A percentile compares a stretch with the other conserved stretches of the same genome.
phyloP scores from a whole-genome alignment of 2,329 filamentous ascomycete genomes.

The Colletotrichum ledebouriae region DNA sequence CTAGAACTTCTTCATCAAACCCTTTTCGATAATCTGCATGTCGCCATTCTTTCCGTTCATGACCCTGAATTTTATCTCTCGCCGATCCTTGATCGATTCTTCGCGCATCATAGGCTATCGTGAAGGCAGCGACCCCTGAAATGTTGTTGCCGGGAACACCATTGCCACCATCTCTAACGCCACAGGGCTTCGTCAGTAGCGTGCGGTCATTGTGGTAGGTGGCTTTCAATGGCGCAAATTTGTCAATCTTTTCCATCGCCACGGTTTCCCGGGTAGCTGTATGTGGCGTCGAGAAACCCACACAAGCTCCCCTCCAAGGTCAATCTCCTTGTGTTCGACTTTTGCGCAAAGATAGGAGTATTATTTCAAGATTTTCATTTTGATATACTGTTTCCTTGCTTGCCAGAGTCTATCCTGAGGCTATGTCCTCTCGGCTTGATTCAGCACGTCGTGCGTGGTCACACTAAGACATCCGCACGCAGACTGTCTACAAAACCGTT shows the following conservation, averaged over 20 bases:
- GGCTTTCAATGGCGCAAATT: slow-evolving; percentile 13
- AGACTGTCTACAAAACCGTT: no score
- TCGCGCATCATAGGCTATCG: neutral
- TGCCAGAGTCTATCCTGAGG: no score
- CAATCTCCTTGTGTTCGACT: neutral
- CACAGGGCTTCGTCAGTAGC: neutral
- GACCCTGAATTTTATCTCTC: neutral
- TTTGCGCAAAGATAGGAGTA: no score
- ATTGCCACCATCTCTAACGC: neutral
- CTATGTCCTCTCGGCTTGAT: no score
- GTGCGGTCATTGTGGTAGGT: neutral
- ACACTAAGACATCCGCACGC: no score
- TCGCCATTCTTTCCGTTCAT: neutral
- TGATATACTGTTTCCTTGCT: no score
- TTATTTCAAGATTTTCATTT: no score
- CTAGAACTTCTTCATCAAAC: no score
- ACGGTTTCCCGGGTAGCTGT: slow-evolving; percentile 13
- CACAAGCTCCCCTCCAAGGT: neutral
- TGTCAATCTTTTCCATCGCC: slow-evolving; percentile 15
- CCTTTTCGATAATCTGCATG: no score
- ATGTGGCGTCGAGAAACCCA: neutral
- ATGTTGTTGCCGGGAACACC: neutral
- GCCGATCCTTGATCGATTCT: neutral
- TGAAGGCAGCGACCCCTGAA: neutral
- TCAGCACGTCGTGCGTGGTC: no score